Evolutionary conservation across 768 basidiomycete species (phyloP), one percentile per base, ranked within the genome.

Genomic region (Boletales sp.): DNA sequence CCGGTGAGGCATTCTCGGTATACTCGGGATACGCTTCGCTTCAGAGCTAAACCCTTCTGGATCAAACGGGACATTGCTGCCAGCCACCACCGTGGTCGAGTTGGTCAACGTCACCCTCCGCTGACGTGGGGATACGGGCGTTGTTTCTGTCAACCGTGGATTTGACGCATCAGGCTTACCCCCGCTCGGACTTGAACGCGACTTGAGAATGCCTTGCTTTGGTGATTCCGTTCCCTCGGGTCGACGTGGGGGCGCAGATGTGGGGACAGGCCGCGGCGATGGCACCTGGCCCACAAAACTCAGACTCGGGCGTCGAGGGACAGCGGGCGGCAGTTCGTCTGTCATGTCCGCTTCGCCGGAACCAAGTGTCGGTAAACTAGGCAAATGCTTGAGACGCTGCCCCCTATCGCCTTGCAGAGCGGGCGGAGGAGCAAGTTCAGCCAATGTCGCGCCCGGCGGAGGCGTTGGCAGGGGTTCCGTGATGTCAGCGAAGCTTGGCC

Each of bases 1-100:
- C 19, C 59, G 55, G 36, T 61, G 66, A 2, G 61, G 64, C 14
- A 66, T 24, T 50, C 40, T 64, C 13, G 64, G 66, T 36, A 54
- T 18, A 41, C 57, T 66, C 31, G 61, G 53, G 6, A 45, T 36
- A 5, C 48, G 59, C 49, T 50, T 64, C 31, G 44, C 38, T 13
- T 52, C 47, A 5, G 40, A 35, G 2, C 34, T 24, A 3, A 24
- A 5, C 5, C 24, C 35, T 12, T 21, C 34, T 6, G 46, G 19
- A 18, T 54, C 51, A 3, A 45, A 24, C 4, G 37, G 50, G 4
- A 39, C 40, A 19, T 14, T 40, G n/a, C 15, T 39, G 2, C 36
- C 37, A 17, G 15, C n/a, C 11, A 27, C 15, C 6, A 51, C 38
- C 34, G 57, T 45, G 5, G 15, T 13, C 29, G 63, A 34, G 18